Conservation (phyloP, 1,139 yeast species). For the Yamadazyma aaseri region DNA sequence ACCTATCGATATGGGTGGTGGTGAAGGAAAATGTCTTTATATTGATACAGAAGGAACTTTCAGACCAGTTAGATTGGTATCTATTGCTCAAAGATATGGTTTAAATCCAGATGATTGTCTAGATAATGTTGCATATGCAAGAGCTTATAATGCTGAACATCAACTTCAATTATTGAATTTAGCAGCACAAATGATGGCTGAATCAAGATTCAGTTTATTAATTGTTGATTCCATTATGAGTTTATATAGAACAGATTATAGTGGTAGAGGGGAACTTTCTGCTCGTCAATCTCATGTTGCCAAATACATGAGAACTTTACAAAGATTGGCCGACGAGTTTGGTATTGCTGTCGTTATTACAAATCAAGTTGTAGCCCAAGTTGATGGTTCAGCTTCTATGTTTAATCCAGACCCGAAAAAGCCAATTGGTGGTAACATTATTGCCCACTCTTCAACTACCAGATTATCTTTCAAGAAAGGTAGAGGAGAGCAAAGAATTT, state of each 20-base stretch:
- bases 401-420: constrained; percentile 98
- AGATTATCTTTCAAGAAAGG: constrained; percentile 88
- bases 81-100: constrained; percentile 91
- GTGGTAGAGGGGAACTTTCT: constrained; percentile 94
- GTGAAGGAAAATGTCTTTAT: constrained; percentile 95
- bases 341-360: constrained; percentile 99
- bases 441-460: constrained; percentile 96
- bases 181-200: constrained; percentile 97
- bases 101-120: constrained; percentile 92
- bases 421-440: constrained; percentile 97
- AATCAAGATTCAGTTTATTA: constrained; percentile 74
- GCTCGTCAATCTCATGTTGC: constrained; percentile 96
- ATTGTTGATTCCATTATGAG: constrained; percentile 98
- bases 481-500: constrained; percentile 85
- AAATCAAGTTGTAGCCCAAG: constrained; percentile 97
- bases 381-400: constrained; percentile 81
- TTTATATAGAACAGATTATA: constrained; percentile 87
- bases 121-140: constrained; percentile 95
- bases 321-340: constrained; percentile 93
- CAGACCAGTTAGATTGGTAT: constrained; percentile 84
- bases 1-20: constrained; percentile 98
- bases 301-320: constrained; percentile 85
- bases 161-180: constrained; percentile 82
- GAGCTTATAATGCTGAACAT: constrained; percentile 97
- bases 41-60: constrained; percentile 98